These are phyloP conservation scores for Bacidia rubella DNA, from an alignment of 495 filamentous ascomycete species.

Conservation along the genomic window DNA sequence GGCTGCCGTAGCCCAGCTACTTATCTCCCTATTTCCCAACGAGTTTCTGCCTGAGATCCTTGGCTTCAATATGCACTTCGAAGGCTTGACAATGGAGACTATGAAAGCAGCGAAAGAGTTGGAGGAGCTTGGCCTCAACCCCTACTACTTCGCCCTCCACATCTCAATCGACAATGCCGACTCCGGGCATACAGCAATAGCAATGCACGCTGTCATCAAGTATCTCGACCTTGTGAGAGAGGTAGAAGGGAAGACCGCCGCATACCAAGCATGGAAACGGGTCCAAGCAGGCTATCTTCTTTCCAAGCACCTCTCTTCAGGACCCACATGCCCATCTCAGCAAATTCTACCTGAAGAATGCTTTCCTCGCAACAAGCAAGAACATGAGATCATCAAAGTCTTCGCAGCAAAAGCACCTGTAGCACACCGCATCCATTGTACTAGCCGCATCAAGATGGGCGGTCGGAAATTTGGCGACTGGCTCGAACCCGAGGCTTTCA, in stretches of 20 bases:
- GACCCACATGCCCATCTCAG: constrained; percentile 13
- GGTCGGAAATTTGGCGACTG: constrained; percentile 23
- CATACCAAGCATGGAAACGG: constrained; percentile 28
- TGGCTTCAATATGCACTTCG: constrained; percentile 39
- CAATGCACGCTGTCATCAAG: constrained; percentile 23
- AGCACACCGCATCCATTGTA: constrained; percentile 25
- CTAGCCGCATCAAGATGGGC: constrained; percentile 24
- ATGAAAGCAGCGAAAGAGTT: constrained; percentile 31
- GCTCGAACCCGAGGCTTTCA: constrained; percentile 23
- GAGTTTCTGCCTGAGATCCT: constrained; percentile 40
- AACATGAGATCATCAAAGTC: constrained; percentile 18
- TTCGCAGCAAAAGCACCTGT: constrained; percentile 23
- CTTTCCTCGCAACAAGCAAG: constrained; percentile 5
- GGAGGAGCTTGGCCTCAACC: constrained; percentile 28
- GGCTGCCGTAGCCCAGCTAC: constrained; percentile 32
- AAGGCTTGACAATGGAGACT: constrained; percentile 29
- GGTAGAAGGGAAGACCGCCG: constrained; percentile 16
- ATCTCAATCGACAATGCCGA: constrained; percentile 37
- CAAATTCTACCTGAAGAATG: constrained; percentile 1
- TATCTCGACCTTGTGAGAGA: constrained; percentile 26
- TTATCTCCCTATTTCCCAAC: constrained; percentile 32
- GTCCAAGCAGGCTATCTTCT: constrained; percentile 36
- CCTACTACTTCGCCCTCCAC: constrained; percentile 39
- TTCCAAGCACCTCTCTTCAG: constrained; percentile 21
- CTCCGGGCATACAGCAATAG: constrained; percentile 37